A percentile compares a stretch with the other conserved stretches of the same genome.
phyloP scores from a whole-genome alignment of 768 basidiomycete genomes.

The Pisolithus marmoratus region DNA sequence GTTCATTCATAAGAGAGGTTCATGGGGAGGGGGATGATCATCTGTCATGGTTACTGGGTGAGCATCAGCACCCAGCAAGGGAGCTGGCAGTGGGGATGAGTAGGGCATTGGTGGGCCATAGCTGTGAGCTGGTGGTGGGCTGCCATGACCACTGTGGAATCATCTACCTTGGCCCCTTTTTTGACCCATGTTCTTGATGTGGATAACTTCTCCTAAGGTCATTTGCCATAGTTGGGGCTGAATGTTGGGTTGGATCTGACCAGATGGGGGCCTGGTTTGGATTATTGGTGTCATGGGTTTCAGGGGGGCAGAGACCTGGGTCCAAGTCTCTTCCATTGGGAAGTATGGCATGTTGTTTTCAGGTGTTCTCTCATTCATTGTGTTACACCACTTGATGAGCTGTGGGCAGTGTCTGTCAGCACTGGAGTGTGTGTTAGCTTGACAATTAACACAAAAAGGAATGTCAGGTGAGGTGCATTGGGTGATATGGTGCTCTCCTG shows the following conservation, averaged over 20 bases:
- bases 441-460: background rate
- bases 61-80: background rate
- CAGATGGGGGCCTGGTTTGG: background rate
- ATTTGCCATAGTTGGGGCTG: background rate
- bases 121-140: background rate
- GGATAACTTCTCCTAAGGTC: background rate
- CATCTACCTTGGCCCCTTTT: too few species aligned
- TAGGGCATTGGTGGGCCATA: background rate
- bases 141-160: background rate
- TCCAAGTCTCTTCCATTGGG: slow-evolving; percentile 10
- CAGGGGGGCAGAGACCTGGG: background rate
- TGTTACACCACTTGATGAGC: background rate
- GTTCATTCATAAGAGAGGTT: background rate
- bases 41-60: background rate
- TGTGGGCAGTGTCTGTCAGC: background rate
- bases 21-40: background rate
- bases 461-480: background rate
- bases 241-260: background rate
- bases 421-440: too few species aligned
- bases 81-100: background rate
- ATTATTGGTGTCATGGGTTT: background rate
- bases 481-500: background rate
- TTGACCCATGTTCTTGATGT: background rate
- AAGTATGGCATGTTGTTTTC: slow-evolving; percentile 11
- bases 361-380: too few species aligned